Conservation (phyloP, 192 early-diverging fungal genomes). For the Rhizophagus clarus region DNA sequence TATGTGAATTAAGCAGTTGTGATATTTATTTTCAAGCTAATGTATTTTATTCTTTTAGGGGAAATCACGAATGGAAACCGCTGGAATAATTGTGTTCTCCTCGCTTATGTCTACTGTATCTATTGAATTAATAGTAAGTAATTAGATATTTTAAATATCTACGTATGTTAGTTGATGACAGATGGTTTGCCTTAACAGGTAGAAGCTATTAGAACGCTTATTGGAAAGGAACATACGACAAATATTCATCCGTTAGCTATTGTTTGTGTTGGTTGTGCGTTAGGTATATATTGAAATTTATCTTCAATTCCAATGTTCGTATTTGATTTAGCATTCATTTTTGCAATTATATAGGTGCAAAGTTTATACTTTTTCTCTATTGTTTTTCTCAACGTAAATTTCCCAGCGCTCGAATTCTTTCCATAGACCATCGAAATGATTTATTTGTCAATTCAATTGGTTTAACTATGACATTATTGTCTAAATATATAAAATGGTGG, state of each 20-base stretch:
- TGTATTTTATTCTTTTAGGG: constrained; percentile 45
- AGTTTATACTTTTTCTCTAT: constrained; percentile 67
- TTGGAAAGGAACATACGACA: constrained; percentile 42
- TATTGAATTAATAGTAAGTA: constrained; percentile 62
- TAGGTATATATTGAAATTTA: constrained; percentile 41
- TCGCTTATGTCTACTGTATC: constrained; percentile 77
- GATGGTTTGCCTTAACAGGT: constrained; percentile 36
- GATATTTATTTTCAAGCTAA: not conserved
- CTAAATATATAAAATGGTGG: constrained; percentile 63
- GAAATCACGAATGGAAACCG: constrained; percentile 74
- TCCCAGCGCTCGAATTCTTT: constrained; percentile 64
- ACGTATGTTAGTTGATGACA: not conserved
- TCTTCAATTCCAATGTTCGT: not conserved
- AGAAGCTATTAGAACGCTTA: constrained; percentile 64
- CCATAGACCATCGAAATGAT: constrained; percentile 77
- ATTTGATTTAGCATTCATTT: not conserved
- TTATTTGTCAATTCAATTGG: constrained; percentile 73
- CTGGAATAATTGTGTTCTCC: constrained; percentile 79
- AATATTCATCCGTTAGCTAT: constrained; percentile 54
- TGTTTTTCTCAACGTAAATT: constrained; percentile 62
- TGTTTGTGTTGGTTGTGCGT: constrained; percentile 54
- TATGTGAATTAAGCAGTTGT: constrained; percentile 35
- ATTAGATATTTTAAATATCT: not conserved
- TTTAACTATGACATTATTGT: constrained; percentile 63
- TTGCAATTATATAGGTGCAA: constrained; percentile 44